Base-by-base conservation (phyloP, 371 early-diverging fungal genomes). In the Actinomortierella ambigua region DNA sequence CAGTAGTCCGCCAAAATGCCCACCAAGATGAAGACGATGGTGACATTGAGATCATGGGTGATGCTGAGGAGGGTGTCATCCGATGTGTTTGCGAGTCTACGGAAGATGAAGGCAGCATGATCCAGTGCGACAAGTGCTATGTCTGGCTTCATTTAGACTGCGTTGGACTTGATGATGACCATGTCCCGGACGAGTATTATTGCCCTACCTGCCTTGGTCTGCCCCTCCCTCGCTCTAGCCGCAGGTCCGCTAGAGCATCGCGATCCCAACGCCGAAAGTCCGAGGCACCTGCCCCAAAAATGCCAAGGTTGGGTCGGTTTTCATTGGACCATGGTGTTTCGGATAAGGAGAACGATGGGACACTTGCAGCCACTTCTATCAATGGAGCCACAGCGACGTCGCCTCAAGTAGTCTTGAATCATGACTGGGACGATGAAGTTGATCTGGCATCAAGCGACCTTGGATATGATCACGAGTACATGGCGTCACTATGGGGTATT, bases 121-220 rank as follows among this genome's bases (percentile, higher is more conserved):
- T 86, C n/a, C 81, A 83, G 61, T 86, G 86, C 43, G 77, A 78
- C 41, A 50, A 73, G 15, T 86, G 86, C 55, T 56, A 80, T 51
- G 69, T 63, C n/a, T 83, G 83, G 83, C 78, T 84, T n/a, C 86
- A 86, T 71, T 47, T 77, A 9, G 77, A 77, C 14, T 86, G 86
- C 55, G 52, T 81, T 46, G 77, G 77, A 29, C 61, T 86, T 27
- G 56, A 75, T 0, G 77, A 79, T 27, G 67, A 69, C 4, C 68
- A 57, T 8, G 53, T 79, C 4, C 66, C 78, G 53, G 81, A 80
- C 7, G 69, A 65, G 18, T 83, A 79, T 55, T 68, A 62, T 49
- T 86, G 86, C 61, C 79, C 83, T 11, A 54, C 77, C 4, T 86
- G 86, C 49, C 50, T 43, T n/a, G 69, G 69, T 4, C 20, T 47